Percentiles rank a stretch among this genome's conserved stretches.
These are phyloP conservation scores for Penicillium frequentans DNA, from an alignment of 2,329 filamentous ascomycete genomes.

Conservation along the genomic window DNA sequence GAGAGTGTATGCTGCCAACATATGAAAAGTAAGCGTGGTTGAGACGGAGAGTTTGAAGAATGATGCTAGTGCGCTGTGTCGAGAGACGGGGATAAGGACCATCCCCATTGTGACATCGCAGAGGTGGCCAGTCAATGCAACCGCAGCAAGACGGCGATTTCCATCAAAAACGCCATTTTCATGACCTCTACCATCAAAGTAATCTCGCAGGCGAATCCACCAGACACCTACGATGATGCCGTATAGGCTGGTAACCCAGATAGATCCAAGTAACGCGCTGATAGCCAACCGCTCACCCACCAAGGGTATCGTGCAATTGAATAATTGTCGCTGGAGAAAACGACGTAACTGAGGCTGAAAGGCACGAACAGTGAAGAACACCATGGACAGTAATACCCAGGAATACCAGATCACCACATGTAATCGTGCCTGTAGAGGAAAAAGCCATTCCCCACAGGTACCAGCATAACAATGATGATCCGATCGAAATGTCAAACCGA, in stretches of 20 bases:
- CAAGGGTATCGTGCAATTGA: not conserved
- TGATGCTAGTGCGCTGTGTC: not conserved
- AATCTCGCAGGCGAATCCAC: not conserved
- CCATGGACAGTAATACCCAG: conserved; percentile 2
- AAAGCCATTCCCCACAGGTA: conserved; percentile 6
- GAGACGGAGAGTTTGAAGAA: not conserved
- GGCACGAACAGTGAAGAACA: not conserved
- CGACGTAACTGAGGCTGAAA: not conserved
- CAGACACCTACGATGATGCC: not conserved
- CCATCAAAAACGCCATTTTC: not conserved
- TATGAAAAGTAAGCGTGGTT: not conserved
- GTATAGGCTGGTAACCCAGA: not conserved
- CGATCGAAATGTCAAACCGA: conserved; percentile 6
- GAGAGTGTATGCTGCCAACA: not conserved
- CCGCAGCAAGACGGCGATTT: not conserved
- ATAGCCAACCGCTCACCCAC: not conserved
- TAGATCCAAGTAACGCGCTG: not conserved
- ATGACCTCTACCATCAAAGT: not conserved
- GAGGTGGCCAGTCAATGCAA: not conserved
- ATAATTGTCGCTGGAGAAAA: not conserved
- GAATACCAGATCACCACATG: conserved; percentile 8
- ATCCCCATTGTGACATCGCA: not conserved
- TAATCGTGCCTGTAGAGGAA: conserved; percentile 6
- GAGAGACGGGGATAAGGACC: not conserved
- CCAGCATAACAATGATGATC: conserved; percentile 8